phyloP scores from a whole-genome alignment of 176 grass and related monocot genomes.

The Phoenix dactylifera region DNA sequence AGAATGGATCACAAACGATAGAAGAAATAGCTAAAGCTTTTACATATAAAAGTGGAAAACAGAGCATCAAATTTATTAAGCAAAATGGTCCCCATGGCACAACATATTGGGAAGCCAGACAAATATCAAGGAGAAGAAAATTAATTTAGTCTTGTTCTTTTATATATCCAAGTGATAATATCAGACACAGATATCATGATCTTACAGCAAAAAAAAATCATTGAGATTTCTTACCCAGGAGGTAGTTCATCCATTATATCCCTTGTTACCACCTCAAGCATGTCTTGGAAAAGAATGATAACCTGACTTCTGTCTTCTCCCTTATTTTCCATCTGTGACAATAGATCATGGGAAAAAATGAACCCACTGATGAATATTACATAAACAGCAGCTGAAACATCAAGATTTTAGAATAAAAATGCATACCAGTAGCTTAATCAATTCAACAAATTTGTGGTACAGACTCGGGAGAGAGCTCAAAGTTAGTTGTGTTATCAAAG shows the following conservation, averaged over 20 bases:
- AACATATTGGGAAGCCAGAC: too few relatives aligned
- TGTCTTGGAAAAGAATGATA: constrained; percentile 80
- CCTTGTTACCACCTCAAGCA: constrained; percentile 90
- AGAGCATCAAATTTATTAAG: too few relatives aligned
- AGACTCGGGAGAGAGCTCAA: constrained; percentile 67
- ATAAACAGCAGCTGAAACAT: not conserved
- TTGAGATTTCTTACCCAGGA: constrained; percentile 29
- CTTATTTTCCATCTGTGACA: constrained; percentile 49
- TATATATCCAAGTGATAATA: too few relatives aligned
- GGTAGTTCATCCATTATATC: constrained; percentile 91
- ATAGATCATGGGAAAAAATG: constrained; percentile 9
- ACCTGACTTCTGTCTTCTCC: constrained; percentile 55
- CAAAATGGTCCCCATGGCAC: too few relatives aligned
- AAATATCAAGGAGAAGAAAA: too few relatives aligned
- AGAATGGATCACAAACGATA: too few relatives aligned
- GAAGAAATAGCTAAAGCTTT: too few relatives aligned
- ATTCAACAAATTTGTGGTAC: constrained; percentile 69
- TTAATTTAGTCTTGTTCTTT: too few relatives aligned
- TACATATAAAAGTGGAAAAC: too few relatives aligned
- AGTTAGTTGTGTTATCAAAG: constrained; percentile 44
- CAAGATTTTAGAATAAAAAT: constrained; percentile 23
- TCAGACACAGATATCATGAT: too few relatives aligned
- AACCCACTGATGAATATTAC: too few relatives aligned
- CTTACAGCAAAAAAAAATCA: too few relatives aligned
- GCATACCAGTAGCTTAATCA: constrained; percentile 65